phyloP scores from a whole-genome alignment of 306 rosid genomes.

The Leucaena leucocephala region DNA sequence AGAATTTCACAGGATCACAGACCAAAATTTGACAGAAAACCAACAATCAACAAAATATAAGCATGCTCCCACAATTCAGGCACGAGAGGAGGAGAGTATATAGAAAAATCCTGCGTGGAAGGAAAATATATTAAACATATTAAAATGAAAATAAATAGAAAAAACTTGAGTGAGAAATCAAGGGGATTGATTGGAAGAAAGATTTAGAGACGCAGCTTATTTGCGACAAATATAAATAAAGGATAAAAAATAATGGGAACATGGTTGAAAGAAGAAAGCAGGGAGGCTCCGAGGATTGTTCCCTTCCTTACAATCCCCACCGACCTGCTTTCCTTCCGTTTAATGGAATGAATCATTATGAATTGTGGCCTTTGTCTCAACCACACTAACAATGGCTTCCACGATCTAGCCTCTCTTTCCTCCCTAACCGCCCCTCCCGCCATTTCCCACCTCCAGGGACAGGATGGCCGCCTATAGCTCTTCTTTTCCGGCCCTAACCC shows the following conservation, averaged over 20 bases:
- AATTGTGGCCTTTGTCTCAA: constrained; percentile 46
- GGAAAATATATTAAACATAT: background rate
- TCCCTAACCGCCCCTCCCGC: constrained; percentile 27
- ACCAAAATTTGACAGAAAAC: constrained; percentile 29
- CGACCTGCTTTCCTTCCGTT: constrained; percentile 32
- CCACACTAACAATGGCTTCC: constrained; percentile 52
- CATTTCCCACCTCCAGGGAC: constrained; percentile 43
- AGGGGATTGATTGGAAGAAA: background rate
- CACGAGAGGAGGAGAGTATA: constrained; percentile 12
- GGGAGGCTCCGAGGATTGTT: constrained; percentile 59
- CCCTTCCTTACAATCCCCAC: constrained; percentile 70
- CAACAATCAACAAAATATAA: background rate
- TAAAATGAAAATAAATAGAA: background rate
- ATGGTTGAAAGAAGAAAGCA: constrained; percentile 19
- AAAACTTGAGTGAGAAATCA: background rate
- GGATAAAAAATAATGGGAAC: background rate
- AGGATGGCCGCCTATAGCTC: constrained; percentile 83
- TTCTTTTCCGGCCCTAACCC: constrained; percentile 2
- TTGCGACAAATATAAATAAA: background rate
- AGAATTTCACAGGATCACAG: constrained; percentile 3
- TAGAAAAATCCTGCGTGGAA: constrained; percentile 24
- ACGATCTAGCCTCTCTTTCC: constrained; percentile 45
- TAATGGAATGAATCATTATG: constrained; percentile 14
- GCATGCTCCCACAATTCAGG: constrained; percentile 14
- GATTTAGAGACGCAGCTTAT: background rate